Percentiles rank a stretch among this genome's conserved stretches.
Evolutionary conservation across 2,329 filamentous ascomycete species (phyloP).

Genomic region (Cladosporium sp.): DNA sequence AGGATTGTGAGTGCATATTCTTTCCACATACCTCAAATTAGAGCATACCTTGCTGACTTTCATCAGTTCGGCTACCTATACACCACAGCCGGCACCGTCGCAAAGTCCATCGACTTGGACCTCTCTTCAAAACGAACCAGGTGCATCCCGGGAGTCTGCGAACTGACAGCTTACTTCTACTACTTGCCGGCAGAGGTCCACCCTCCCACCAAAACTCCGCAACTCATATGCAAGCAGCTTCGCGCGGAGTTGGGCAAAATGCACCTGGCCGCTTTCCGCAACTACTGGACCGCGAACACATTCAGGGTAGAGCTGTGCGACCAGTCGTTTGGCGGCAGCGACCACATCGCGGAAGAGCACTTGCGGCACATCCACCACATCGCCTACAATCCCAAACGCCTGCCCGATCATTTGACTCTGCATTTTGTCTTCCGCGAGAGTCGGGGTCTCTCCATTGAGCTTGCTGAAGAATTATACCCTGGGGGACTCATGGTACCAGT

Average conservation of each 20-base stretch:
- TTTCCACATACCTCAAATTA: too few species aligned
- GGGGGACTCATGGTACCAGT: neutral
- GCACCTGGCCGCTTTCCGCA: neutral
- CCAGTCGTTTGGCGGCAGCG: neutral
- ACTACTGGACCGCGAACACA: neutral
- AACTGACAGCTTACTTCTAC: neutral
- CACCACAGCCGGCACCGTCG: neutral
- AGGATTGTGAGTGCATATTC: neutral
- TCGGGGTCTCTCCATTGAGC: neutral
- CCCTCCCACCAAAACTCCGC: neutral
- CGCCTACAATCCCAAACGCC: neutral
- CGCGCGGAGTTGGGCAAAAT: neutral
- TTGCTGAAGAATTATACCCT: neutral
- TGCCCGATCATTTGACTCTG: neutral
- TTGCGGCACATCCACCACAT: neutral
- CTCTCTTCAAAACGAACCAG: neutral
- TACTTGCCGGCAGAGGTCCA: neutral
- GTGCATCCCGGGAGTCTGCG: neutral
- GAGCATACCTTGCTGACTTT: too few species aligned
- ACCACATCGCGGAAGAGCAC: neutral
- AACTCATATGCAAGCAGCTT: neutral
- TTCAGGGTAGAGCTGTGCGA: neutral
- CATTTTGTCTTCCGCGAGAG: neutral
- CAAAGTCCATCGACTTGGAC: neutral
- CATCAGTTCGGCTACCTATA: neutral